Evolutionary conservation across 495 filamentous ascomycete genomes (phyloP), one percentile per base, ranked within the genome.

Genomic region (Aspergillus nanangensis): DNA sequence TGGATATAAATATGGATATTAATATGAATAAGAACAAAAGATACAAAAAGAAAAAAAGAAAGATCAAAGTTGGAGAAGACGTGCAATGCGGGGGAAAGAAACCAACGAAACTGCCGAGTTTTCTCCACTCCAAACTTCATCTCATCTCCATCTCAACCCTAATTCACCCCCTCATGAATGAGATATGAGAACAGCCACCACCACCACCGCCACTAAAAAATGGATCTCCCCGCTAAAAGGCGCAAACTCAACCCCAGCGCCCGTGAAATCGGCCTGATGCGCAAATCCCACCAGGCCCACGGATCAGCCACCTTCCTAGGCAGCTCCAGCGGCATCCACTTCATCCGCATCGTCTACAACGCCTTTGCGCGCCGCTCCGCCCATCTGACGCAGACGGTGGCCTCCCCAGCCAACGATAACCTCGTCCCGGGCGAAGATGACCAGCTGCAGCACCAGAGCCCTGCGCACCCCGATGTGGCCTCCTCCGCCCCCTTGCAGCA

Each of bases 291-390:
- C 17, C 3, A 20, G 3, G 57, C 57, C 29, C 48, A 69, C 23
- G 58, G 58, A 1, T 67, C 65, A 15, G 65, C 65, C 17, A 67
- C 53, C 7, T 74, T 73, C 36, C 50, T 76, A 21, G 74, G 74
- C 17, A 76, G 72, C 39, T 72, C 65, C n/a, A 76, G 72, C 43
- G 74, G 74, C 2, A 75, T 77, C 13, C 63, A 74, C 41, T 74
- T 77, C 36, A 67, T 76, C 29, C 65, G 67, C 8, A 65, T 66
- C 39, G 74, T 77, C 4, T 70, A 69, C 38, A 56, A 66, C 50
- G 64, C 66, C 19, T 69, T 76, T 51, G 62, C 71, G 2, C 64
- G 63, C 17, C 66, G 62, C 21, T 66, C 61, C 2, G 65, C 64
- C 13, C 60, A 67, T 41, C 27, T 63, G 18, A 56, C 52, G 18